phyloP scores from a whole-genome alignment of 2,329 filamentous ascomycete species.

The Botrytis byssoidea region DNA sequence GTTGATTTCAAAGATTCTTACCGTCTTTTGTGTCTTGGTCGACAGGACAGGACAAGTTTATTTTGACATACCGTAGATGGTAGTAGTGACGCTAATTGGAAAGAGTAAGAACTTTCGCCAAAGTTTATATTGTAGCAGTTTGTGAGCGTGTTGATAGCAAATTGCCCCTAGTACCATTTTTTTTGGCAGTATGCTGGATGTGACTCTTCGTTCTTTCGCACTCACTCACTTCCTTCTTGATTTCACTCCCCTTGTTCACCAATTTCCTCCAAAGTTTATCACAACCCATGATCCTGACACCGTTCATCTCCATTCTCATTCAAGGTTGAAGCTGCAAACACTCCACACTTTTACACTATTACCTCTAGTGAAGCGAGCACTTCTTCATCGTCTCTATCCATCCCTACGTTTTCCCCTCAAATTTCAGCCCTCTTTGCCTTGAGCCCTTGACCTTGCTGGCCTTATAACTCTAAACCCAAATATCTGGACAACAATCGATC shows the following conservation, averaged over 20 bases:
- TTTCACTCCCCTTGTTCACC: neutral
- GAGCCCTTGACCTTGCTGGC: slow-evolving; percentile 18
- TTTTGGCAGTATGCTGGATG: neutral
- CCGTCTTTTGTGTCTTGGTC: neutral
- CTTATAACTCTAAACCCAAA: slow-evolving; percentile 4
- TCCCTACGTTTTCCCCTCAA: slow-evolving; percentile 5
- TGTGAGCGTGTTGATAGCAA: neutral
- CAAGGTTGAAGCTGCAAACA: slow-evolving; percentile 3
- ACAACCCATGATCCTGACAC: neutral
- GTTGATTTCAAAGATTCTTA: neutral
- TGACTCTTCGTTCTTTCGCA: neutral
- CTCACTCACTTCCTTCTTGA: neutral
- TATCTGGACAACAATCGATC: slow-evolving; percentile 10
- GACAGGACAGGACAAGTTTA: neutral
- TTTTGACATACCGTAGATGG: neutral
- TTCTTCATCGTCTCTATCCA: neutral
- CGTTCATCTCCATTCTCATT: neutral
- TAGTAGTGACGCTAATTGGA: neutral
- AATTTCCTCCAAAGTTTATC: neutral
- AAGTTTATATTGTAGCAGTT: neutral
- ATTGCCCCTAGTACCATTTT: neutral
- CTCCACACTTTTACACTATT: neutral
- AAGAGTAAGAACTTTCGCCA: neutral
- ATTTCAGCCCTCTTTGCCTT: neutral
- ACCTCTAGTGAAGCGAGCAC: neutral